phyloP scores from a whole-genome alignment of 345 rosid genomes.

The Bruguiera gymnorhiza region DNA sequence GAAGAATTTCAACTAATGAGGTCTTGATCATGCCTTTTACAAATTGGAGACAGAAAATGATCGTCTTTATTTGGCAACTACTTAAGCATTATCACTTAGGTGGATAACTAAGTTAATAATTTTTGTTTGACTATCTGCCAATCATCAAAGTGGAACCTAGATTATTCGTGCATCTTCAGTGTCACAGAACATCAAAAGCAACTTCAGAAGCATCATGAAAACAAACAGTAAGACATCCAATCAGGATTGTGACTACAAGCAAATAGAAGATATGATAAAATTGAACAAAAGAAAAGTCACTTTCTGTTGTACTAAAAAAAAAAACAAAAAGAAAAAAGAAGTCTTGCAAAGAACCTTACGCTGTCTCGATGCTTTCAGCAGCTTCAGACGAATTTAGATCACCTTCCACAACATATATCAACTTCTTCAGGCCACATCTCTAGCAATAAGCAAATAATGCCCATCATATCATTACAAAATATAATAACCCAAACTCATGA shows the following conservation, averaged over 20 bases:
- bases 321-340: not conserved
- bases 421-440: conserved; percentile 86
- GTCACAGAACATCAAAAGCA: not conserved
- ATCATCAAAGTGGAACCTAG: too few species aligned
- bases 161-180: not conserved
- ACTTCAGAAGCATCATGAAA: not conserved
- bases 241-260: not conserved
- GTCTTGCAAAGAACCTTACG: conserved; percentile 41
- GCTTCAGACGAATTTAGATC: conserved; percentile 75
- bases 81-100: too few species aligned
- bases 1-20: too few species aligned
- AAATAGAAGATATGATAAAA: too few species aligned
- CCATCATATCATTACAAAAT: too few species aligned
- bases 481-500: too few species aligned
- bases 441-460: conserved; percentile 17
- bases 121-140: too few species aligned
- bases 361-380: conserved; percentile 87
- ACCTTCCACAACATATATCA: conserved; percentile 87
- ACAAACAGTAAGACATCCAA: not conserved
- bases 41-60: too few species aligned
- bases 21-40: too few species aligned
- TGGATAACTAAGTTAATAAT: too few species aligned
- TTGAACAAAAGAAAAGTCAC: too few species aligned
- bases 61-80: too few species aligned
- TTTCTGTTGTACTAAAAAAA: not conserved